Conservation (phyloP, 495 filamentous ascomycete genomes). For the Astrothelium subdiscretum region DNA sequence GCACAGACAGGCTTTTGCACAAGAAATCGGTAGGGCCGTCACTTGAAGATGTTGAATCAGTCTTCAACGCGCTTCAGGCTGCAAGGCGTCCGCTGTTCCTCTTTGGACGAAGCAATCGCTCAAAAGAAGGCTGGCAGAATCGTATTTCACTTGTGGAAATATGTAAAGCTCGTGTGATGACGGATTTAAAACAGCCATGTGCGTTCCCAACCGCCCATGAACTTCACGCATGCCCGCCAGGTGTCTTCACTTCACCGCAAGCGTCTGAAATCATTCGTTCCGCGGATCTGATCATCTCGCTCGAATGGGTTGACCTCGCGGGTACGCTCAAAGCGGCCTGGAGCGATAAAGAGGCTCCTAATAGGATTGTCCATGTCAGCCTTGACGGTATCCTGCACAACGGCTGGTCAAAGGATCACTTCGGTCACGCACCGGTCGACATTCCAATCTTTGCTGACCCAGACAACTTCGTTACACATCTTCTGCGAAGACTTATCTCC, state of each 20-base stretch:
- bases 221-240: constrained; percentile 9
- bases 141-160: constrained; percentile 11
- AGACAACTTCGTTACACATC: constrained; percentile 6
- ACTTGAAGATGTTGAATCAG: background rate
- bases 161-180: constrained; percentile 9
- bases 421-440: constrained; percentile 14
- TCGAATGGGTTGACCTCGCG: constrained; percentile 19
- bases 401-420: constrained; percentile 21
- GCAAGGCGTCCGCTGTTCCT: constrained; percentile 12
- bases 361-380: constrained; percentile 12
- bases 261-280: constrained; percentile 9
- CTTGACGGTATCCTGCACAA: constrained; percentile 17
- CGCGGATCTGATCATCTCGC: constrained; percentile 18
- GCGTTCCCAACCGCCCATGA: constrained; percentile 14
- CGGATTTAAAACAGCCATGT: constrained; percentile 13
- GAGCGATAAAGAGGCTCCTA: constrained; percentile 5
- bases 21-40: background rate
- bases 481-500: constrained; percentile 2
- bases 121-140: constrained; percentile 9
- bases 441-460: constrained; percentile 9
- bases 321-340: constrained; percentile 11
- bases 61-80: background rate
- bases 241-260: constrained; percentile 10
- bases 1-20: background rate
- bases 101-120: constrained; percentile 10